phyloP scores from a whole-genome alignment of 2,329 filamentous ascomycete genomes.

The Fusarium sororula region DNA sequence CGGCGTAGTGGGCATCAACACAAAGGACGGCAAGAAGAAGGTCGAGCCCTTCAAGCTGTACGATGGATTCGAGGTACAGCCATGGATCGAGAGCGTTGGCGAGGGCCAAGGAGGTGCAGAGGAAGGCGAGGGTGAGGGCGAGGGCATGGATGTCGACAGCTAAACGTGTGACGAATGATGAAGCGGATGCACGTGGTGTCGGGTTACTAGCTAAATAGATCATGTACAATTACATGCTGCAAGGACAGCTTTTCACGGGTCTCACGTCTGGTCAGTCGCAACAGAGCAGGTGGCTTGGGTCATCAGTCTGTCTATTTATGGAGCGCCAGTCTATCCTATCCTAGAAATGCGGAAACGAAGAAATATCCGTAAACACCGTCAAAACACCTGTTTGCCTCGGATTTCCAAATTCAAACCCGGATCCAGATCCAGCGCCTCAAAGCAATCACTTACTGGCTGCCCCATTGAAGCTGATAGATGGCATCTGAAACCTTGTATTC shows the following conservation, averaged over 20 bases:
- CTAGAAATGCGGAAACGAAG: constrained; percentile 15
- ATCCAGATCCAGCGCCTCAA: constrained; percentile 17
- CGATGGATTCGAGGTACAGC: constrained; percentile 86
- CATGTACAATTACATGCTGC: constrained; percentile 50
- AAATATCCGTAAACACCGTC: constrained; percentile 10
- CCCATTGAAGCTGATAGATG: constrained; percentile 86
- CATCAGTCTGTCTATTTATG: constrained; percentile 40
- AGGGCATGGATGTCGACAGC: constrained; percentile 51
- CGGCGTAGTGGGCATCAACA: constrained; percentile 76
- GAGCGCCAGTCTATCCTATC: constrained; percentile 33
- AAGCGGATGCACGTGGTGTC: constrained; percentile 34
- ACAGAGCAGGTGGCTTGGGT: constrained; percentile 17
- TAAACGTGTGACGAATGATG: constrained; percentile 36
- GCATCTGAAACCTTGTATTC: constrained; percentile 80
- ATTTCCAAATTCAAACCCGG: constrained; percentile 12
- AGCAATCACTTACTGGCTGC: constrained; percentile 60
- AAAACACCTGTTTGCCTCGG: constrained; percentile 30
- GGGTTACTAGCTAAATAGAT: constrained; percentile 44
- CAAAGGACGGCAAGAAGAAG: constrained; percentile 59
- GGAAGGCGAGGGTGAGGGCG: constrained; percentile 46
- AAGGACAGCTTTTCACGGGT: constrained; percentile 42
- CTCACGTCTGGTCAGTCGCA: constrained; percentile 24
- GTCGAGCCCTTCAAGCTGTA: constrained; percentile 89
- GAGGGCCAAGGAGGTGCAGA: constrained; percentile 57
- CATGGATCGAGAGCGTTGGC: constrained; percentile 81